phyloP scores from a whole-genome alignment of 225 moss, liverwort and hornwort species.

The Pseudisothecium myosuroides region DNA sequence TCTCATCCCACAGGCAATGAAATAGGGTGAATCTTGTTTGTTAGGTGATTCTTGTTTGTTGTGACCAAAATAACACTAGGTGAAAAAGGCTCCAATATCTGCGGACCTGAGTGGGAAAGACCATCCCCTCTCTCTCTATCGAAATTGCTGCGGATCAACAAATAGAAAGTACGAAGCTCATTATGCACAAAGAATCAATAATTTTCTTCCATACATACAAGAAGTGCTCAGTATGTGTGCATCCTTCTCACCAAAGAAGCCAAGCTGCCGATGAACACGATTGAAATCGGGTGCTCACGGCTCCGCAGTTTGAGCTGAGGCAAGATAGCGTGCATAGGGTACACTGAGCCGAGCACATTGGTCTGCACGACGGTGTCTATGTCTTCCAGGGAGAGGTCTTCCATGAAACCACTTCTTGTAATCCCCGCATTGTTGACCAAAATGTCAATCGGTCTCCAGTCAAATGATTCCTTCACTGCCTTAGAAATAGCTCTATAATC shows the following conservation, averaged over 20 bases:
- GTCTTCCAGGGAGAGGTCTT: constrained; percentile 56
- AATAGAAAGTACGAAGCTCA: background rate
- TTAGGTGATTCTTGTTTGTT: background rate
- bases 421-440: constrained; percentile 75
- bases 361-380: constrained; percentile 61
- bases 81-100: background rate
- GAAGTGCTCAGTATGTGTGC: background rate
- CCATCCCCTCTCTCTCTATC: background rate
- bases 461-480: constrained; percentile 41
- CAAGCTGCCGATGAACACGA: constrained; percentile 68
- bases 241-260: constrained; percentile 60
- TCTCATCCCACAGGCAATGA: background rate
- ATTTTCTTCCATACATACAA: background rate
- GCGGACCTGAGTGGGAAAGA: background rate
- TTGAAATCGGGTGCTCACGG: constrained; percentile 55
- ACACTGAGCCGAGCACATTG: constrained; percentile 64
- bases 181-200: background rate
- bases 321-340: constrained; percentile 52
- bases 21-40: background rate
- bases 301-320: constrained; percentile 76
- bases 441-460: constrained; percentile 74
- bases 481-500: constrained; percentile 49
- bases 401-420: constrained; percentile 79
- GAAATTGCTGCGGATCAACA: background rate
- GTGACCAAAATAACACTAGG: background rate